A percentile compares a stretch with the other conserved stretches of the same genome.
Evolutionary conservation across 139 green algal genomes (phyloP).

Genomic region (Chlorokybus atmophyticus): DNA sequence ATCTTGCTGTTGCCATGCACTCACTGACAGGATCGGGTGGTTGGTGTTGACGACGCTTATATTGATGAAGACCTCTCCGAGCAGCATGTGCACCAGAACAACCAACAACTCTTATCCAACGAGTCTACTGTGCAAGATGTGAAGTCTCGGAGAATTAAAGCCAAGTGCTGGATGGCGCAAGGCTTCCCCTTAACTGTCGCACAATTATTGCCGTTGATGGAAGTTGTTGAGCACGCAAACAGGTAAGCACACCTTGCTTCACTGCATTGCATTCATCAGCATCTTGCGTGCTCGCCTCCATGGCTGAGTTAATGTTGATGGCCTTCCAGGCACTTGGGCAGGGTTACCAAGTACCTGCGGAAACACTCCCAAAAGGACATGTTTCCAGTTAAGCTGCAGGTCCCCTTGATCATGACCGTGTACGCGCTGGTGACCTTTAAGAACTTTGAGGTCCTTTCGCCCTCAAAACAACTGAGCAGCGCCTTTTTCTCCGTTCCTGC

Average conservation of each 20-base stretch:
- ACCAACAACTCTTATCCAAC: no score
- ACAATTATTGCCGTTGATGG: slow-evolving; percentile 3
- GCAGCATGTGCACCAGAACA: no score
- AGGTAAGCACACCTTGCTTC: no score
- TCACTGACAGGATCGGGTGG: no score
- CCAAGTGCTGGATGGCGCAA: slow-evolving; percentile 3
- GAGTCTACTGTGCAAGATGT: background rate
- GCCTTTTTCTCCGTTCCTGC: background rate
- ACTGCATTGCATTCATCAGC: no score
- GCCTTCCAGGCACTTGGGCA: background rate
- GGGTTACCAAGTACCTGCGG: background rate
- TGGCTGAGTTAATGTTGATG: no score
- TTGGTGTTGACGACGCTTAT: no score
- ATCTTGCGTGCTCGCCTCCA: no score
- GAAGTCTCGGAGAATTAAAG: slow-evolving; percentile 1
- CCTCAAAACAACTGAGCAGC: no score
- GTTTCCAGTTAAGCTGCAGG: slow-evolving; percentile 6
- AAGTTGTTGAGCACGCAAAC: slow-evolving; percentile 1
- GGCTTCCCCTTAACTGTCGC: background rate
- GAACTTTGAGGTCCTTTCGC: background rate
- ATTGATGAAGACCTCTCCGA: no score
- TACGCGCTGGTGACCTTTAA: slow-evolving; percentile 4
- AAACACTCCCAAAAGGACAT: background rate
- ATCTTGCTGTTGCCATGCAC: no score
- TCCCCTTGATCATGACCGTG: slow-evolving; percentile 6